A percentile compares a stretch with the other conserved stretches of the same genome.
These are phyloP conservation scores for Leersia perrieri DNA, from an alignment of 176 grass and related monocot genomes.

Conservation along the genomic window DNA sequence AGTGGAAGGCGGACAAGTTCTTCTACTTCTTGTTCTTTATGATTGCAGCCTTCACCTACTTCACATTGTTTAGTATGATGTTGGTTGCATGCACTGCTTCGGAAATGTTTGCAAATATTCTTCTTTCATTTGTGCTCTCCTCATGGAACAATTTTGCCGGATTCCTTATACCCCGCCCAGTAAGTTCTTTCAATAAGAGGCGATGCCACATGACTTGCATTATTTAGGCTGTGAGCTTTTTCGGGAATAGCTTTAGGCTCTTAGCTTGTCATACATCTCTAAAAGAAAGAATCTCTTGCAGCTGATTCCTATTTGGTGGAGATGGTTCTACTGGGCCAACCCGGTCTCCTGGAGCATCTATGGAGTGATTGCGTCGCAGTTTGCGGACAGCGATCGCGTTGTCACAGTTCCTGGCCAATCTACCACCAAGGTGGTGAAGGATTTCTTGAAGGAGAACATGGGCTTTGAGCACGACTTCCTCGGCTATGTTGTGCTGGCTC, in stretches of 20 bases:
- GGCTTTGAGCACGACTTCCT: slow-evolving; percentile 57
- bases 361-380: slow-evolving; percentile 48
- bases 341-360: slow-evolving; percentile 68
- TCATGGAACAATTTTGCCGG: slow-evolving; percentile 65
- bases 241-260: no score
- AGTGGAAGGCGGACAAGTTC: slow-evolving; percentile 43
- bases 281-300: no score
- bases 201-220: neutral
- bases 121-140: slow-evolving; percentile 35
- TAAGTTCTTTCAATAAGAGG: slow-evolving; percentile 17
- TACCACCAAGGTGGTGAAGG: slow-evolving; percentile 23
- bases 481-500: slow-evolving; percentile 41
- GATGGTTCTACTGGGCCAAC: slow-evolving; percentile 75
- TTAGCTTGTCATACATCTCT: no score
- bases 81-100: slow-evolving; percentile 48
- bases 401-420: slow-evolving; percentile 22
- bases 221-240: neutral
- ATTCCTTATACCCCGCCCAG: slow-evolving; percentile 53
- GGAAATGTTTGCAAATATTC: slow-evolving; percentile 39
- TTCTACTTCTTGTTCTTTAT: slow-evolving; percentile 62
- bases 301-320: slow-evolving; percentile 69
- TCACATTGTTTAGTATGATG: slow-evolving; percentile 60
- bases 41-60: slow-evolving; percentile 41
- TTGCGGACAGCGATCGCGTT: slow-evolving; percentile 3
- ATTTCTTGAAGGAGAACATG: slow-evolving; percentile 28